Conservation (phyloP, 1,284 basidiomycete genomes). For the Caloboletus firmus region DNA sequence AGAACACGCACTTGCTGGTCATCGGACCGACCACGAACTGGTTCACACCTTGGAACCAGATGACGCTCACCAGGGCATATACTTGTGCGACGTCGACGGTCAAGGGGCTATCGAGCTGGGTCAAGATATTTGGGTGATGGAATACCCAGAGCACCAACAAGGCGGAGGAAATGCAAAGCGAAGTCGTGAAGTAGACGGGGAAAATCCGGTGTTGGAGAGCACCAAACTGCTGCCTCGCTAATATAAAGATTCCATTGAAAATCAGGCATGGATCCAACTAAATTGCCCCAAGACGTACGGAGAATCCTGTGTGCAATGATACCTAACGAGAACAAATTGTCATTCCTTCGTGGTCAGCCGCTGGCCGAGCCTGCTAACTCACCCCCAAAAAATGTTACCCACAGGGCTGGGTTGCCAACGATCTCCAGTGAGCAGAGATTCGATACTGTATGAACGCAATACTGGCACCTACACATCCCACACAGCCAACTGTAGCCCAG, state of each 20-base stretch:
- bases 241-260: not conserved
- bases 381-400: conserved; percentile 64
- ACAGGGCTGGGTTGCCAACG: conserved; percentile 48
- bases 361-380: not conserved
- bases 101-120: conserved; percentile 47
- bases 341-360: not conserved
- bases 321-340: conserved; percentile 37
- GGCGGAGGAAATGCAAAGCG: conserved; percentile 53
- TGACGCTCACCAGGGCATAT: conserved; percentile 55
- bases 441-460: not conserved
- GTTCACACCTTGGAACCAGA: conserved; percentile 53
- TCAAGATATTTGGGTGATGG: conserved; percentile 61
- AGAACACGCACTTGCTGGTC: conserved; percentile 59
- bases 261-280: not conserved
- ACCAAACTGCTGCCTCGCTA: conserved; percentile 61
- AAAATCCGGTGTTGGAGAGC: conserved; percentile 72
- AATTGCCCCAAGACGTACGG: conserved; percentile 36
- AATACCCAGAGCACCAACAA: conserved; percentile 64
- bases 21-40: conserved; percentile 61
- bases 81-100: conserved; percentile 69
- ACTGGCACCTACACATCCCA: conserved; percentile 65
- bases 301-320: conserved; percentile 58
- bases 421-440: not conserved
- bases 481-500: conserved; percentile 61
- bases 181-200: conserved; percentile 72